phyloP scores from a whole-genome alignment of 208 protist species.

The Leishmania turanica region DNA sequence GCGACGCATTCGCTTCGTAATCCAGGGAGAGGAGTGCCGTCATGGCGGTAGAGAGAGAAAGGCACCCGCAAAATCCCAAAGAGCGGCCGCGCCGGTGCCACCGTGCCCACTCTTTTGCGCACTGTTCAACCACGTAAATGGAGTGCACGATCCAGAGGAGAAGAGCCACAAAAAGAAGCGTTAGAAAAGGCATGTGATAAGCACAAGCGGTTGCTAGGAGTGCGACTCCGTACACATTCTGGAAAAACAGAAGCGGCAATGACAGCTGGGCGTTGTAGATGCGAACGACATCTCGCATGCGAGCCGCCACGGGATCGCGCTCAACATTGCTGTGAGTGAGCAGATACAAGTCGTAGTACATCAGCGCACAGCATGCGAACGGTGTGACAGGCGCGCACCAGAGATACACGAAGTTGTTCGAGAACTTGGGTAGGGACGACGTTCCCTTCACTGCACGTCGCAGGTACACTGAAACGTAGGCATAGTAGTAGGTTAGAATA shows the following conservation, averaged over 20 bases:
- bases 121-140: conserved; percentile 42
- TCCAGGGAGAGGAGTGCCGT: conserved; percentile 12
- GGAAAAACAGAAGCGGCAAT: conserved; percentile 55
- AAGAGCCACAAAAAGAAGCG: conserved; percentile 50
- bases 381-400: conserved; percentile 66
- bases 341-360: conserved; percentile 61
- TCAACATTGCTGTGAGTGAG: conserved; percentile 11
- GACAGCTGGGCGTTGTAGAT: conserved; percentile 59
- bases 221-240: conserved; percentile 55
- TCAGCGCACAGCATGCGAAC: conserved; percentile 56
- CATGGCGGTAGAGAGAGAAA: conserved; percentile 37
- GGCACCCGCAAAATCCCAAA: conserved; percentile 6
- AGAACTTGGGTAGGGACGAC: conserved; percentile 36
- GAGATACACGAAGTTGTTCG: conserved; percentile 39
- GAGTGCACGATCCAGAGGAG: conserved; percentile 43
- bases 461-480: conserved; percentile 47
- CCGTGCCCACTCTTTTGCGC: conserved; percentile 33
- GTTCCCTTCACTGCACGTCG: conserved; percentile 13
- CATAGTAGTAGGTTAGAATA: conserved; percentile 51
- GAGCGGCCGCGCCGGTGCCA: conserved; percentile 32
- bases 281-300: conserved; percentile 38
- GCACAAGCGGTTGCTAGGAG: conserved; percentile 52
- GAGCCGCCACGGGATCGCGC: not conserved
- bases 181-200: conserved; percentile 62
- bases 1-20: conserved; percentile 1